A percentile compares a stretch with the other conserved stretches of the same genome.
These are phyloP conservation scores for Pseudovirgaria hyperparasitica DNA, from an alignment of 2,329 filamentous ascomycete species.

Conservation along the genomic window DNA sequence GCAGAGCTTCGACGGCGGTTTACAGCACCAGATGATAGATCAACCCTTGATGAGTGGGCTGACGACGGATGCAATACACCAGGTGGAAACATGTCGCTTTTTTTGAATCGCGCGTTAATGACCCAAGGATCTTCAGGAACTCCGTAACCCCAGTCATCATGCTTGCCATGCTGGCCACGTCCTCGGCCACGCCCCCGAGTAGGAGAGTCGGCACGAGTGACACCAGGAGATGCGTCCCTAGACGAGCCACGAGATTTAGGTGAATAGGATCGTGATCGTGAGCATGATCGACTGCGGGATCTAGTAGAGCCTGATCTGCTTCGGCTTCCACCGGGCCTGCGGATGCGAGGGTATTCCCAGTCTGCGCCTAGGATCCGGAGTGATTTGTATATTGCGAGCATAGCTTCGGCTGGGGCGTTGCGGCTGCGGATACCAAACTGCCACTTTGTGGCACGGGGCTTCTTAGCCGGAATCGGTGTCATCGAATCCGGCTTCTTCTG, in stretches of 20 bases:
- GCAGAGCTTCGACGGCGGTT: slow-evolving; percentile 11
- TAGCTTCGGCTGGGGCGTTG: slow-evolving; percentile 86
- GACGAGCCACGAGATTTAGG: slow-evolving; percentile 20
- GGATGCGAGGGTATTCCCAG: slow-evolving; percentile 52
- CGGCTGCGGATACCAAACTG: slow-evolving; percentile 94
- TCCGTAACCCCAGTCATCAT: slow-evolving; percentile 53
- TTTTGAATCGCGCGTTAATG: slow-evolving; percentile 79
- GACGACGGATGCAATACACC: slow-evolving; percentile 36
- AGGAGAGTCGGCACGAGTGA: slow-evolving; percentile 4
- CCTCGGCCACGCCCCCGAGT: slow-evolving; percentile 20
- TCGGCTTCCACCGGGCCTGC: slow-evolving; percentile 25
- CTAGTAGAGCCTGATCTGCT: slow-evolving; percentile 18
- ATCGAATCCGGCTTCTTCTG: slow-evolving; percentile 41
- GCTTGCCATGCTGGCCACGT: slow-evolving; percentile 29
- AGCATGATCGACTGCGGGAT: slow-evolving; percentile 19
- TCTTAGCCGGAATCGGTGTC: slow-evolving; percentile 49
- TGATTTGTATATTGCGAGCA: slow-evolving; percentile 90
- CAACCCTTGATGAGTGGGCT: slow-evolving; percentile 34
- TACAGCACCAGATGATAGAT: slow-evolving; percentile 25
- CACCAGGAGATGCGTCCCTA: slow-evolving; percentile 14
- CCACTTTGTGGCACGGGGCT: slow-evolving; percentile 76
- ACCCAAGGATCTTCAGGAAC: slow-evolving; percentile 94
- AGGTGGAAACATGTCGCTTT: slow-evolving; percentile 56
- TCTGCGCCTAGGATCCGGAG: slow-evolving; percentile 76
- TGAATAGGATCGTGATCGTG: slow-evolving; percentile 13